Base-by-base conservation (phyloP, 2,329 filamentous ascomycete species). In the Botryotinia narcissicola region DNA sequence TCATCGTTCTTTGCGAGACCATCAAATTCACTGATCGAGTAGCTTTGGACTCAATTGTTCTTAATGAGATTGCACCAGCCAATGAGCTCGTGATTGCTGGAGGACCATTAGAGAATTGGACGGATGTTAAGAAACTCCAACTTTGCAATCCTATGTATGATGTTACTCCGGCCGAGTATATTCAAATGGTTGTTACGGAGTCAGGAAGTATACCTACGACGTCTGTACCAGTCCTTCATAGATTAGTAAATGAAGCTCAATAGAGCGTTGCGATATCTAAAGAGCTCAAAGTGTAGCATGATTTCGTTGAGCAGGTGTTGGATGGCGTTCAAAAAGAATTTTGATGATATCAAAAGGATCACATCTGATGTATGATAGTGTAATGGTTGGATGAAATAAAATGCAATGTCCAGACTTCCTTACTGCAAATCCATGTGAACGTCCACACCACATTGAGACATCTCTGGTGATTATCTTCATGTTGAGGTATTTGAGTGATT, bases 11-110 rank as follows among this genome's bases (percentile, higher is more conserved):
- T 74, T 97, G 94, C 82, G 95, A 98, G 84, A 96, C 92, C 6
- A 91, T 98, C 84, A 99, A 98, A 83, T 98, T 98, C 82, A 93
- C 96, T 79, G 91, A 94, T 78, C 91, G 94, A 73, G 93, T 98
- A 18, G 93, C 94, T 10, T 89, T 97, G 22, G 96, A 98, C 83
- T 95, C 94, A 37, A 93, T 98, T 77, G 95, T 96, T 60, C 91
- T 94, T 79, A 99, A 99, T 82, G 96, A 99, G 84, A 91, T 98
- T 75, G 94, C 89, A 83, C 87, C 95, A 82, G 80, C 93, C 83
- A 89, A 92, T 82, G 86, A 93, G 83, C 83, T 92, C 71, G 75
- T 78, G 48, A 82, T 76, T 77, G 81, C 79, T 40, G 78, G 83
- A 77, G 79, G 79, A 59, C 73, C 79, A 73, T 80, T 90, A 51